Base-by-base conservation (phyloP, 257 asterid genomes). In the Anisodus acutangulus region DNA sequence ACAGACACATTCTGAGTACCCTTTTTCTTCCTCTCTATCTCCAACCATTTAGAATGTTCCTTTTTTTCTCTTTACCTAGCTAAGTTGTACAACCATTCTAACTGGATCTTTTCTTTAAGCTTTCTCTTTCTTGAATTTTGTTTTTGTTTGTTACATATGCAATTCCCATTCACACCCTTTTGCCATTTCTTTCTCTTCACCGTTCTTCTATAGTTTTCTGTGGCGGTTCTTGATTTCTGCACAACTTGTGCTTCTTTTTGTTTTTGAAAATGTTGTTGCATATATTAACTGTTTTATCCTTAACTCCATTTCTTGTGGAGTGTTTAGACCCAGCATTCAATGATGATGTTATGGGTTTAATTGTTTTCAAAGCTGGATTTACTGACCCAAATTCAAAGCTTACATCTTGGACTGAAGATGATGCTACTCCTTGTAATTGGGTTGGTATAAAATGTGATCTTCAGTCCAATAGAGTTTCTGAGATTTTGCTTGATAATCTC, bases 281-380 rank as follows among this genome's bases (percentile, higher is more conserved):
- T 54, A 62, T 87, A 2, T 86, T 84, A 68, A 66, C 85, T 80
- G 47, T 87, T 86, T 59, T 91, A 22, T 66, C 88, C 37, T 31
- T 90, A 31, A 16, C 81, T 67, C 91, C 89, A 1, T 41, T 82
- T 35, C 83, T 90, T 58, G 57, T 84, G 49, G 70, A 87, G 41
- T 90, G 92, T 53, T 9, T 83, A 5, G 95, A 88, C 87, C 89
- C 97, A 2, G 90, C 94, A 76, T 93, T 94, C 85, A 92, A 91
- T 88, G 98, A 93, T 89, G 98, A 94, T 90, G 93, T 93, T 35
- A 85, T 94, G 91, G 98, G 95, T 15, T 84, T 94, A 82, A 93
- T 94, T 43, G 97, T 91, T 55, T 90, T 93, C 86, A 94, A 93
- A 84, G 91, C 97, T 9, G 97, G 92, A 35, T 67, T 94, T 0